Base-by-base conservation (phyloP, 179 eudicot genomes). In the Amaranthus tricolor region DNA sequence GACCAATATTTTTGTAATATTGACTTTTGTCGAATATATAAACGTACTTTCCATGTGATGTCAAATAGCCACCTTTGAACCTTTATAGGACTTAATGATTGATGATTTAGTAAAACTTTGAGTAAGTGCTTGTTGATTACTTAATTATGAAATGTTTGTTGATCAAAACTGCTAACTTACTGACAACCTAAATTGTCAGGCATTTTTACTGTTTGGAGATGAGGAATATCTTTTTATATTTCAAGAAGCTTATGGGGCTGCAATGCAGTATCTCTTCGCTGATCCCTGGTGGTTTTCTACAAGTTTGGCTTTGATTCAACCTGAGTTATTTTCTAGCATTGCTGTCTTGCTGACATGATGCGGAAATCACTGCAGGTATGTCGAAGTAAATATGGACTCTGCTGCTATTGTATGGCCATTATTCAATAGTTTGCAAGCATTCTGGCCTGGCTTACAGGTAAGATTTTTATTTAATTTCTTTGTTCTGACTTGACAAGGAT, bases 371-470 rank as follows among this genome's bases (percentile, higher is more conserved):
- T 80, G 61, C 79, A 95, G 99, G 99, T 95, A 93, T 79, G 97
- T 95, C 68, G 99, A 95, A 84, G 98, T 95, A 68, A 95, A 95
- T 84, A 95, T 95, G 99, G 96, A 95, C 81, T 93, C 99, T 74
- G 99, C 97, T 53, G 92, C 97, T 76, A 88, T 95, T 72, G 99
- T 95, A 31, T 95, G 99, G 99, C 99, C 99, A 43, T 83, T 95
- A 80, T 95, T 95, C 75, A 95, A 95, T 77, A 95, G 99, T 78
- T 84, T 95, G 73, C 99, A 95, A 80, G 99, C 99, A 74, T 95
- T 95, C 85, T 95, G 99, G 99, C 99, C 99, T 58, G 99, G 99
- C 68, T 89, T 95, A 81, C 99, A 95, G 98, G 99, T 94, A 76
- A 66, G 53, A 48, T 73, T 19, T 58, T 69, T 61, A 7, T 10